Base-by-base conservation (phyloP, 202 grass and related monocot genomes). In the Saccharum hybrid region DNA sequence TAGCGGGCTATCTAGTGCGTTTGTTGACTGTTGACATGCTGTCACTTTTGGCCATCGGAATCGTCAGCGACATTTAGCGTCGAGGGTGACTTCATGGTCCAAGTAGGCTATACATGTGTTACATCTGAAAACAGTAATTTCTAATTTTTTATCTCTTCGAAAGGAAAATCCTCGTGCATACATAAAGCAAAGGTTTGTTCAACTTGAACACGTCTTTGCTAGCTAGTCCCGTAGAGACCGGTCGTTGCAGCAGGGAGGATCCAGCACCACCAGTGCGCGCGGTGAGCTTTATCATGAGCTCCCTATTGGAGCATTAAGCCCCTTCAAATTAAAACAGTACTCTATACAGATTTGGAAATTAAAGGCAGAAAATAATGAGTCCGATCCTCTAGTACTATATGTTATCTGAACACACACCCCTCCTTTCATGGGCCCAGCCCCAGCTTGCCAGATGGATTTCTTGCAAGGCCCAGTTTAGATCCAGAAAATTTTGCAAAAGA, bases 21-120 rank as follows among this genome's bases (percentile, higher is more conserved):
- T 15, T 77, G 74, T 59, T 77, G 38, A 48, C 75, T 64, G 75
- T 33, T 33, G 22, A 77, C 39, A 28, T 46, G 59, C 26, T 77
- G 75, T 40, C 59, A 12, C 75, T 63, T 77, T 30, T 39, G 8
- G 37, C 39, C 14, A 64, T 43, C 59, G 1, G 4, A 45, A 16
- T 31, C 28, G 75, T 45, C 59, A 30, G 23, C 39, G 59, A 77
- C 59, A 45, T 64, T 64, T 63, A 63, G 21, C 56, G 57, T 30
- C 7, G 74, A 23, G 21, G 59, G 39, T 30, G 75, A 64, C 59
- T 63, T 77, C 59, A 77, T 45, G 75, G 75, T 78, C 75, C 75
- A 78, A 65, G 60, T 64, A 78, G 59, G 11, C 13, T 30, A 28
- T 28, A 28, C 26, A 16, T 7, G 40, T 71, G 74, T 23, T 28